Conservation (phyloP, 768 basidiomycete genomes). For the Termitomyces sp. region DNA sequence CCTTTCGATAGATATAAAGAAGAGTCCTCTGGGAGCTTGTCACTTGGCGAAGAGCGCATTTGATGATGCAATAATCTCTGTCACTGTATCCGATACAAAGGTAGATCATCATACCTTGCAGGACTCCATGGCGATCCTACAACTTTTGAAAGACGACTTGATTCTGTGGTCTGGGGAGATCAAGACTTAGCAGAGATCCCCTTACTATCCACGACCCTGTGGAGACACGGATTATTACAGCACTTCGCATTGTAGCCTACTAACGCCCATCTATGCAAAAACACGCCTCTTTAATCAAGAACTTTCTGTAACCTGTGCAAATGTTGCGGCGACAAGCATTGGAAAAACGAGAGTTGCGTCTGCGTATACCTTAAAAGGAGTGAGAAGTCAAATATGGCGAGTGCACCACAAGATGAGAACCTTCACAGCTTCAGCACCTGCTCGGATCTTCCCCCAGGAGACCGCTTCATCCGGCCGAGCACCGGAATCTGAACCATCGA, state of each 20-base stretch:
- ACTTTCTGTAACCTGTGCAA: constrained; percentile 48
- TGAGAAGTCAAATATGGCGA: constrained; percentile 8
- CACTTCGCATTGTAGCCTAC: not conserved
- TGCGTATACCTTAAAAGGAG: constrained; percentile 65
- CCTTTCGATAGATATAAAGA: constrained; percentile 57
- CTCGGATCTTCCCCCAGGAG: constrained; percentile 97
- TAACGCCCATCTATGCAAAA: not conserved
- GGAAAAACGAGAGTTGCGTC: constrained; percentile 98
- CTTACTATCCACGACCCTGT: not conserved
- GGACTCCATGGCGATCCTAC: constrained; percentile 83
- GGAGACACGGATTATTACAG: not conserved
- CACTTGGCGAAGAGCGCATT: constrained; percentile 91
- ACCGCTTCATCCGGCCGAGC: constrained; percentile 97
- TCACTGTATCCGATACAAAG: constrained; percentile 40
- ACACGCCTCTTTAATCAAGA: not conserved
- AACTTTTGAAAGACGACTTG: constrained; percentile 81
- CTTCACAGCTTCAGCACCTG: constrained; percentile 81
- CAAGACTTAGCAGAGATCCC: constrained; percentile 25
- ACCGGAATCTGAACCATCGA: constrained; percentile 97
- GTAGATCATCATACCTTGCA: constrained; percentile 43
- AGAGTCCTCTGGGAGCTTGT: constrained; percentile 84
- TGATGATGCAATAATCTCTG: constrained; percentile 80
- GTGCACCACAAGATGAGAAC: constrained; percentile 34
- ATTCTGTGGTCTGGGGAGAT: constrained; percentile 85
- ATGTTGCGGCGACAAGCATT: constrained; percentile 91